Conservation (phyloP, 371 early-diverging fungal species). For the Parasitella parasitica region DNA sequence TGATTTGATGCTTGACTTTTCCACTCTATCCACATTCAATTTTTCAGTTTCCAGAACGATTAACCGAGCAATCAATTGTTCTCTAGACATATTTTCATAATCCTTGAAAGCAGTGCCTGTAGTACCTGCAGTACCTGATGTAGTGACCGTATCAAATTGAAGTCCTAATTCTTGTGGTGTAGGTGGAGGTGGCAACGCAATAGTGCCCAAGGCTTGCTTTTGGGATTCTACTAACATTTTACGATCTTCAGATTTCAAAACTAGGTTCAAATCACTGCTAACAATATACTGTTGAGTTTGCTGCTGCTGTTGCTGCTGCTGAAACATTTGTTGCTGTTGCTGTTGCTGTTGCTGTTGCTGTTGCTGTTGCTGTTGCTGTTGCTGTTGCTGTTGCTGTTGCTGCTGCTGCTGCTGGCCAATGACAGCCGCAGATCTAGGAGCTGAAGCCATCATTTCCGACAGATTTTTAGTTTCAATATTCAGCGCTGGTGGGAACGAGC, state of each 20-base stretch:
- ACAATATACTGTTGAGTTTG: background rate
- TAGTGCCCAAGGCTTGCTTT: slow-evolving; percentile 19
- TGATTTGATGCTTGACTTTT: background rate
- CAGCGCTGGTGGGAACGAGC: slow-evolving; percentile 15
- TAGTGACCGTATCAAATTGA: background rate
- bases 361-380: background rate
- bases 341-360: background rate
- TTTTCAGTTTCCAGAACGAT: slow-evolving; percentile 23
- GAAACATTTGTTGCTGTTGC: background rate
- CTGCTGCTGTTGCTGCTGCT: background rate
- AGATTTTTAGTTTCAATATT: slow-evolving; percentile 27
- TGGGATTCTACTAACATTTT: slow-evolving; percentile 20
- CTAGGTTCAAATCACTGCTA: background rate
- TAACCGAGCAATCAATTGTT: slow-evolving; percentile 19
- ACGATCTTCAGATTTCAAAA: slow-evolving; percentile 7
- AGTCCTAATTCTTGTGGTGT: slow-evolving; percentile 40
- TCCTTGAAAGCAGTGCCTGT: slow-evolving; percentile 4
- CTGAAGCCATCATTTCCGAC: background rate
- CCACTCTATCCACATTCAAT: background rate
- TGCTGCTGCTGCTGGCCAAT: background rate
- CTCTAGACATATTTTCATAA: slow-evolving; percentile 18
- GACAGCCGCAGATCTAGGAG: slow-evolving; percentile 24
- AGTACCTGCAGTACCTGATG: background rate
- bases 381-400: background rate
- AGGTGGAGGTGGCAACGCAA: slow-evolving; percentile 35